A percentile compares a stretch with the other conserved stretches of the same genome.
These are phyloP conservation scores for Moringa oleifera DNA, from an alignment of 345 rosid species.

Conservation along the genomic window DNA sequence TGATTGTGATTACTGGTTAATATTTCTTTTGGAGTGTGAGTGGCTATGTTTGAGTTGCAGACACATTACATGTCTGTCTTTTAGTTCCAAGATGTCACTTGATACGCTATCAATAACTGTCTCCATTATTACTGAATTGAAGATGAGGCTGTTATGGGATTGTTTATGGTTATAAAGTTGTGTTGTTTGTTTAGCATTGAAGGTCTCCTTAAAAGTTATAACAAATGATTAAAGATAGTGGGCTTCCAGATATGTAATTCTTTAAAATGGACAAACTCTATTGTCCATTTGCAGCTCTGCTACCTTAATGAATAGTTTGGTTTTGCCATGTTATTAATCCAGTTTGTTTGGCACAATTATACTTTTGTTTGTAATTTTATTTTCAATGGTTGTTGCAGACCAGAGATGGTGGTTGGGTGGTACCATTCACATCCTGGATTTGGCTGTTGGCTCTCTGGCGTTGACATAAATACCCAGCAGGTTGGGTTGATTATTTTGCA, in stretches of 20 bases:
- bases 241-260: background rate
- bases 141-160: too few species aligned
- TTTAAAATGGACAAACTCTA: background rate
- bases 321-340: background rate
- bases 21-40: too few species aligned
- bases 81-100: too few species aligned
- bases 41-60: too few species aligned
- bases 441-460: conserved; percentile 99
- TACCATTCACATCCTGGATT: conserved; percentile 99
- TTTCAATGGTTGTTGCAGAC: conserved; percentile 48
- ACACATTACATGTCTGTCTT: too few species aligned
- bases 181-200: background rate
- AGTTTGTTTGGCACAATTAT: conserved; percentile 2
- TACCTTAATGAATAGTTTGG: background rate
- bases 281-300: background rate
- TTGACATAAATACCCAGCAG: conserved; percentile 98
- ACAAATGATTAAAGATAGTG: background rate
- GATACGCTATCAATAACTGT: too few species aligned
- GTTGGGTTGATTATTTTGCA: conserved; percentile 26
- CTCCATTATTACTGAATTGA: too few species aligned
- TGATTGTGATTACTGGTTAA: too few species aligned
- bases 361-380: background rate
- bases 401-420: conserved; percentile 99
- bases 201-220: background rate
- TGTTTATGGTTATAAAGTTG: too few species aligned